Evolutionary conservation across 2,329 filamentous ascomycete species (phyloP), one percentile per base, ranked within the genome.

Genomic region (Chalara sp.): DNA sequence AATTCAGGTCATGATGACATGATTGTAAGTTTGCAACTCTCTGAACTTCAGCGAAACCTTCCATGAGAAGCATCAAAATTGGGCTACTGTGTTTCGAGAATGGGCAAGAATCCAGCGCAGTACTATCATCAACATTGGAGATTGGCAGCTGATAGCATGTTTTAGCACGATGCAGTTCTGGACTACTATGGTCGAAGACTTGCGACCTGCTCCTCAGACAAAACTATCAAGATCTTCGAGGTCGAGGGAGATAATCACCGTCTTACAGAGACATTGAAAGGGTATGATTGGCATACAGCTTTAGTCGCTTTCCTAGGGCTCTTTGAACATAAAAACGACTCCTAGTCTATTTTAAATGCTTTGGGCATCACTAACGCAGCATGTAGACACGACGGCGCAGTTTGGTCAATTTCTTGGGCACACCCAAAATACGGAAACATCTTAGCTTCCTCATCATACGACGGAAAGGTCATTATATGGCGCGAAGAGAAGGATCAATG

Each of bases 341-440:
- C 21, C 21, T 21, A 21, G 21, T 21, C 21, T 21, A 21, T 21
- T 21, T 21, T 21, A 21, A 21, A 21, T 21, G 21, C 21, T 21
- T 21, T 21, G 21, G 21, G 21, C 21, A 21, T 21, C 47, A 31
- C 59, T 61, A 60, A 63, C 43, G 10, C 6, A 32, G 8, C 42
- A 28, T 44, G 32, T 63, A 95, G 92, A 59, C 93, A 99, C 68
- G 93, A 99, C 70, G 92, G 92, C 56, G 90, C 93, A 35, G 92
- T 99, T 53, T 99, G 93, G 93, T 95, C 89, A 68, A 89, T 97
- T 53, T 87, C 91, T 62, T 99, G 93, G 93, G 91, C 92, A 46
- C 93, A 99, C 67, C 93, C 93, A 56, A 97, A 99, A 69, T 97
- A 95, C 71, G 93, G 93, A 74, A 96, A 92, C 69, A 96, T 99